Conservation (phyloP, 2,329 filamentous ascomycete species). For the Trichoderma gracile region DNA sequence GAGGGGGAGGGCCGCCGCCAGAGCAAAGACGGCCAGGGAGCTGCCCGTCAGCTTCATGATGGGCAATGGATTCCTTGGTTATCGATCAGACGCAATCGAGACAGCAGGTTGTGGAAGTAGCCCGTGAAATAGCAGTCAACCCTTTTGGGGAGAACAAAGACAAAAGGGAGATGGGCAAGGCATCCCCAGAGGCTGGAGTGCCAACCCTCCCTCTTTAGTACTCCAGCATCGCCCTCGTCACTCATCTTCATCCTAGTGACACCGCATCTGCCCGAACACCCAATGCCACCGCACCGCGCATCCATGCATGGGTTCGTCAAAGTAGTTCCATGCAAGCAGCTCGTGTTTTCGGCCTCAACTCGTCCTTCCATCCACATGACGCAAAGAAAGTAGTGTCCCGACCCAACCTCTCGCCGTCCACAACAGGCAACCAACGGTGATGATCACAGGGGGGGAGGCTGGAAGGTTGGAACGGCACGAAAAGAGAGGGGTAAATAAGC, state of each 20-base stretch:
- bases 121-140: not conserved
- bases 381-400: conserved; percentile 2
- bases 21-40: conserved; percentile 28
- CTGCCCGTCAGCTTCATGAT: conserved; percentile 32
- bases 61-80: not conserved
- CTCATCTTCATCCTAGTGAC: conserved; percentile 12
- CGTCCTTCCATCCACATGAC: conserved; percentile 17
- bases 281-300: not conserved
- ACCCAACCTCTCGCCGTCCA: conserved; percentile 14
- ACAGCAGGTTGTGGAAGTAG: not conserved
- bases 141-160: not conserved
- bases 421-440: conserved; percentile 18
- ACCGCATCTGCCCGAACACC: not conserved
- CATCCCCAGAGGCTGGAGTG: not conserved
- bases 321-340: not conserved
- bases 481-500: conserved; percentile 1
- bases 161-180: conserved; percentile 5
- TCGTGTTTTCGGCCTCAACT: conserved; percentile 8
- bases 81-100: conserved; percentile 1
- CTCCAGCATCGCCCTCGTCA: not conserved
- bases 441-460: conserved; percentile 15
- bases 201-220: conserved; percentile 9
- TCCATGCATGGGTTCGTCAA: not conserved
- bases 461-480: not conserved
- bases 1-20: conserved; percentile 27